phyloP scores from a whole-genome alignment of 2,329 filamentous ascomycete genomes.

The Penicillium griseofulvum region DNA sequence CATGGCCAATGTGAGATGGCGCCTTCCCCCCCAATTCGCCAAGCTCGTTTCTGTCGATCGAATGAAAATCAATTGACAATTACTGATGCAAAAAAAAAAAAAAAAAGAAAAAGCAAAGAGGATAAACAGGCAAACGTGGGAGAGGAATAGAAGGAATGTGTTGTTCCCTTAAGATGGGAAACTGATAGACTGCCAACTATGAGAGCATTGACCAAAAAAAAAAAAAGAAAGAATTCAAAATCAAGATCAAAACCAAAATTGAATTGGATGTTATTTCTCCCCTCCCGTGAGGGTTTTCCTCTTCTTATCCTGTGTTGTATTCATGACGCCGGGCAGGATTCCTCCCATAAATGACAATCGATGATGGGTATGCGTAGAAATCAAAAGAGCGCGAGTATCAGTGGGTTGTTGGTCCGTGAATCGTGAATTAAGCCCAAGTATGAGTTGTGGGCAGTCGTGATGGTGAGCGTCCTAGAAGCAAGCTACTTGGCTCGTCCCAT shows the following conservation, averaged over 20 bases:
- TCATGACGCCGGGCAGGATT: constrained; percentile 19
- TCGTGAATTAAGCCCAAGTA: constrained; percentile 17
- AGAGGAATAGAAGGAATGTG: not conserved
- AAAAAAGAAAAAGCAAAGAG: not conserved
- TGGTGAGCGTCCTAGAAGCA: not conserved
- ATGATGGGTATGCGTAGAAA: constrained; percentile 29
- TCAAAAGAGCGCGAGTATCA: constrained; percentile 14
- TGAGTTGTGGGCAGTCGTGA: not conserved
- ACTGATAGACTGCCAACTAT: not conserved
- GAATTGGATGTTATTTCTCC: not conserved
- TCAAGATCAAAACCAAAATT: not conserved
- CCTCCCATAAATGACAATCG: constrained; percentile 17
- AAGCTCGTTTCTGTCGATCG: not conserved
- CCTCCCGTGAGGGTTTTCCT: constrained; percentile 1
- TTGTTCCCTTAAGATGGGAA: not conserved
- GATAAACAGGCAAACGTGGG: not conserved
- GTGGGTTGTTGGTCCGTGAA: constrained; percentile 16
- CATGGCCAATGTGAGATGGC: not conserved
- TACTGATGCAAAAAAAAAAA: not conserved
- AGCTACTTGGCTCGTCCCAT: constrained; percentile 49
- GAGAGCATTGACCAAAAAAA: not conserved
- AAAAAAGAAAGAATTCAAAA: not conserved
- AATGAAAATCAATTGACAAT: not conserved
- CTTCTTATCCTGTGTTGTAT: constrained; percentile 14
- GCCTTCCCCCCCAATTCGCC: constrained; percentile 8